A percentile compares a stretch with the other conserved stretches of the same genome.
These are phyloP conservation scores for Nasturtium officinale DNA, from an alignment of 345 rosid species.

Conservation along the genomic window DNA sequence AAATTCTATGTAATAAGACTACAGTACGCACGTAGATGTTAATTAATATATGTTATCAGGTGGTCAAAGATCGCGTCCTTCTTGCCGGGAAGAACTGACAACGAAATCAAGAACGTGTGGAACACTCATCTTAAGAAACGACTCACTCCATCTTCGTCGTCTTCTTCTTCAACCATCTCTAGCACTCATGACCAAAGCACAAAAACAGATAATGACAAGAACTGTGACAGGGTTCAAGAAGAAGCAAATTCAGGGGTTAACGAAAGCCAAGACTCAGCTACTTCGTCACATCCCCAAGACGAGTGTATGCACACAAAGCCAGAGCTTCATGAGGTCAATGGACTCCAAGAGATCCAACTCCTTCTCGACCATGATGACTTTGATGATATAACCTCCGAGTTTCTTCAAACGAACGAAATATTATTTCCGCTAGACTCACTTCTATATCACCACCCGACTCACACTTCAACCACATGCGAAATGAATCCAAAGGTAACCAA, in stretches of 20 bases:
- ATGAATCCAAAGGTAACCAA: slow-evolving; percentile 18
- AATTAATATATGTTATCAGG: slow-evolving; percentile 40
- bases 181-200: slow-evolving; percentile 3
- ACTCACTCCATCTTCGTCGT: slow-evolving; percentile 36
- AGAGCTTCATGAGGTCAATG: slow-evolving; percentile 21
- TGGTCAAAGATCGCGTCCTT: slow-evolving; percentile 81
- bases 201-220: slow-evolving; percentile 15
- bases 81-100: slow-evolving; percentile 85
- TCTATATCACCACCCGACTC: slow-evolving; percentile 6
- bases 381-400: slow-evolving; percentile 22
- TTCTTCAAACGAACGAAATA: slow-evolving; percentile 4
- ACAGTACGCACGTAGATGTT: background rate
- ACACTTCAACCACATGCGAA: slow-evolving; percentile 2
- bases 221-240: background rate
- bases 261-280: slow-evolving; percentile 22
- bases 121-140: slow-evolving; percentile 73
- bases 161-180: slow-evolving; percentile 44
- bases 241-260: slow-evolving; percentile 3
- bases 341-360: slow-evolving; percentile 28
- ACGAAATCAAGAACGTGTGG: slow-evolving; percentile 86
- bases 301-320: slow-evolving; percentile 7
- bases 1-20: background rate
- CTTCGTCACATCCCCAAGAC: slow-evolving; percentile 24
- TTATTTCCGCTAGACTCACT: slow-evolving; percentile 17
- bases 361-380: slow-evolving; percentile 33